Evolutionary conservation across 2,329 filamentous ascomycete species (phyloP), one percentile per base, ranked within the genome.

Genomic region (Scleromitrula shiraiana): DNA sequence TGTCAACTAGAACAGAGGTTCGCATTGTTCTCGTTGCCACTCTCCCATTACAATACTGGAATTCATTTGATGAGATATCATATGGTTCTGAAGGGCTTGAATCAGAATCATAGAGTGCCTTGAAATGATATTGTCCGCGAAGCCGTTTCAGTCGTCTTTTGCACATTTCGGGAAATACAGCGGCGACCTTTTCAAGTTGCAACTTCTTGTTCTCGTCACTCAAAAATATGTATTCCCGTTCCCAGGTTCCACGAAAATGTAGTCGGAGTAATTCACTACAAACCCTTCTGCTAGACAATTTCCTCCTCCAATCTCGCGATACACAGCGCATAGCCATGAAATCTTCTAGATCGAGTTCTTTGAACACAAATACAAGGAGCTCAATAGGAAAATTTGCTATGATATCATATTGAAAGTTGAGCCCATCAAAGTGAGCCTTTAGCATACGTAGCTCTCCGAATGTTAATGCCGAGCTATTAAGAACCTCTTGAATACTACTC

Each of bases 321-420:
- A 63, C 59, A n/a, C 38, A 40, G 17, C 53, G 51, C n/a, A 56
- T 40, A n/a, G 24, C 41, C 32, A 58, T 27, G 7, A 57, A 23
- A 37, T 62, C 59, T 20, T 59, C 55, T 6, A 60, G 52, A 17
- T 55, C 48, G 20, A 63, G 50, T 41, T 56, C 29, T 5, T 46
- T 26, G 7, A 50, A 32, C 10, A 62, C 48, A 20, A 20, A 27
- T 3, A 52, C 26, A 17, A 59, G 29, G 29, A 62, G 22, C 17
- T 62, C 60, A 4, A 46, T 17, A 7, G 56, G 59, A 7, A 62
- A 19, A 5, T 39, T 38, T 14, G 17, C 51, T 41, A 36, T 35
- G 17, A 22, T 24, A 15, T 47, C 44, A 26, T 17, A 30, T 14
- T 17, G 7, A 27, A 41, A 40, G 19, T 29, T 50, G 41, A 30